Base-by-base conservation (phyloP, 2,329 filamentous ascomycete genomes). In the Ascochyta pisi region DNA sequence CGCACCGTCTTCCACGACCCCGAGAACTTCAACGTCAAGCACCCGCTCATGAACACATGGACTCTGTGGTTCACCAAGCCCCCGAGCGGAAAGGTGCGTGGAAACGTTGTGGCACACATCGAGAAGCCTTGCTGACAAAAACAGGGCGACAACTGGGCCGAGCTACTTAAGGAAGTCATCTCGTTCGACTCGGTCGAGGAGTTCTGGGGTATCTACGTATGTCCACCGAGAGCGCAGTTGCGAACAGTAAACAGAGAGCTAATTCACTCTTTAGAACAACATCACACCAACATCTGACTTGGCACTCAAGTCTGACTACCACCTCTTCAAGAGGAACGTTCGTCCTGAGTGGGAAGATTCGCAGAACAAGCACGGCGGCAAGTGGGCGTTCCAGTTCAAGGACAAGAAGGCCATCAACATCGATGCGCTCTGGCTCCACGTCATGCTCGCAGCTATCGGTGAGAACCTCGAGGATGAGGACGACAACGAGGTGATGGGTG, bases 51-150 rank as follows among this genome's bases (percentile, higher is more conserved):
- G 85, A 90, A 97, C 83, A 90, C 91, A 76, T 99, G 95, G 95
- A 98, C 95, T 57, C 84, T 99, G 53, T 99, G 96, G 96, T 99
- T 98, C 83, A 98, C 94, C 72, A 98, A 98, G 86, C 94, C 95
- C 50, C 90, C 94, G 39, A 96, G 89, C 76, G 93, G 92, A 81
- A 97, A 96, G 89, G 92, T 95, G 79, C 57, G 82, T 50, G 24
- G 33, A 24, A 3, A 8, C 13, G 7, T 48, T 22, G 6, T 19
- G 23, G 19, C 41, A 45, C 33, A 23, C 19, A 9, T 27, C 23
- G 16, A 45, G 49, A 49, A 40, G 35, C 33, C 23, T 29, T 46
- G 52, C 62, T 65, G 60, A 71, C 57, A 58, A 55, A 6, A 45
- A 19, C 65, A 96, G 92, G 92, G 92, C 64, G 92, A 98, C 79